Evolutionary conservation across 768 basidiomycete genomes (phyloP), one percentile per base, ranked within the genome.

Genomic region (Amanita pseudoporphyria): DNA sequence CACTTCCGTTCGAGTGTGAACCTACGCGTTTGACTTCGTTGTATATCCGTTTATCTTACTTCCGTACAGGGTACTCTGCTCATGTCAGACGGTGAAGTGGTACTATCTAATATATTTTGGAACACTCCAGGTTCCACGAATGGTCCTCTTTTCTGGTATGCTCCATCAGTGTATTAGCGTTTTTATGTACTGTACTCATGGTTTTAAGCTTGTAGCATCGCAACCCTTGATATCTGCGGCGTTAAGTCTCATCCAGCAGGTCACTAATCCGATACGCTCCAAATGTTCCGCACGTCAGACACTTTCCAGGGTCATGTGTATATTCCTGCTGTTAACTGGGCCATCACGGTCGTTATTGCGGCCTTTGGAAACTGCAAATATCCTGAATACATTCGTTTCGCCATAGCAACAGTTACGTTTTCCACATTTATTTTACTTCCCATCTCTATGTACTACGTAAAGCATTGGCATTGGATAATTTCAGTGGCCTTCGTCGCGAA

Each of bases 181-280:
- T 12, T n/a, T 31, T 13, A 43, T 30, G 33, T 16, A 35, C 47
- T 33, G 19, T 10, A 14, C 7, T 18, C 13, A n/a, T 3, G 14
- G 6, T 18, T n/a, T 45, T 12, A 45, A 79, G 77, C 65, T 79
- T 43, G 72, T 81, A 36, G 81, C 79, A 6, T 81, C 79, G 6
- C 78, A 81, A 62, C 78, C 82, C 5, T 71, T 84, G 72, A 84
- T 85, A 56, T 81, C 81, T 0, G 84, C 79, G 0, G 76, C 79
- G 0, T 85, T 78, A 68, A 73, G 71, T 58, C 65, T 81, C 7
- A 55, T 77, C 3, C 81, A 85, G 56, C 84, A 85, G 61, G 65
- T 85, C 43, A 73, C 84, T 54, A 79, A 79, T 57, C 70, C 74
- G 63, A 76, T 77, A 49, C 75, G 53, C 70, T 83, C 3, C 69